Percentiles rank a stretch among this genome's conserved stretches.
Evolutionary conservation across 2,329 filamentous ascomycete genomes (phyloP).

Genomic region (Diaporthe citri): DNA sequence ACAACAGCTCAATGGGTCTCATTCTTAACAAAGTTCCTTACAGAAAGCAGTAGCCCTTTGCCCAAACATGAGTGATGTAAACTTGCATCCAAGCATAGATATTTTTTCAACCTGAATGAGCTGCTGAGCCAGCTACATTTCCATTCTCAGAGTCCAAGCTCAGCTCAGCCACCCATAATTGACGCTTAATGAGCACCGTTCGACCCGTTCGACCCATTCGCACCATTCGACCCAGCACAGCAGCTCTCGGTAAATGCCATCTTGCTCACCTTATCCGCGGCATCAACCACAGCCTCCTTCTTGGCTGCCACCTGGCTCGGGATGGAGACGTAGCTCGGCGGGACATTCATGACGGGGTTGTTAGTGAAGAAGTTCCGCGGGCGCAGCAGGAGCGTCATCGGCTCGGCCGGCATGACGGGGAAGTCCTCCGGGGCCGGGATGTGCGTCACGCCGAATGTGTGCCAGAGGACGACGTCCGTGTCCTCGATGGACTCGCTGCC

Average conservation of each 20-base stretch:
- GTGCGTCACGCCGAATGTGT: slow-evolving; percentile 92
- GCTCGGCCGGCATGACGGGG: slow-evolving; percentile 90
- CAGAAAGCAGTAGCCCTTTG: too few species aligned
- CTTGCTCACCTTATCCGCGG: slow-evolving; percentile 61
- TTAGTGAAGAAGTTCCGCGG: slow-evolving; percentile 86
- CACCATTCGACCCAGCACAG: slow-evolving; percentile 36
- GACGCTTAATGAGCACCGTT: not conserved
- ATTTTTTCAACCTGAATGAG: too few species aligned
- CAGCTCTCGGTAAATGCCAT: slow-evolving; percentile 47
- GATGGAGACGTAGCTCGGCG: slow-evolving; percentile 79
- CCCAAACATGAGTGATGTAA: too few species aligned
- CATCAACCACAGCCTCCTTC: slow-evolving; percentile 58
- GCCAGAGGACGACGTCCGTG: slow-evolving; percentile 91
- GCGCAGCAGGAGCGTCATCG: slow-evolving; percentile 83
- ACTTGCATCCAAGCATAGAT: too few species aligned
- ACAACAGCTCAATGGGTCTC: too few species aligned
- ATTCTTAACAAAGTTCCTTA: too few species aligned
- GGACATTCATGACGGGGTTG: slow-evolving; percentile 86
- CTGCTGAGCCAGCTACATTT: too few species aligned
- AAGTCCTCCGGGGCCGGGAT: slow-evolving; percentile 93
- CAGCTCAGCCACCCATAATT: not conserved
- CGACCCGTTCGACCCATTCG: slow-evolving; percentile 20
- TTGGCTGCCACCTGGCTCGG: slow-evolving; percentile 75
- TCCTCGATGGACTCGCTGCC: slow-evolving; percentile 79
- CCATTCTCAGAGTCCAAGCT: not conserved